Evolutionary conservation across 2,329 filamentous ascomycete species (phyloP), one percentile per base, ranked within the genome.

Genomic region (Sclerotinia minor): DNA sequence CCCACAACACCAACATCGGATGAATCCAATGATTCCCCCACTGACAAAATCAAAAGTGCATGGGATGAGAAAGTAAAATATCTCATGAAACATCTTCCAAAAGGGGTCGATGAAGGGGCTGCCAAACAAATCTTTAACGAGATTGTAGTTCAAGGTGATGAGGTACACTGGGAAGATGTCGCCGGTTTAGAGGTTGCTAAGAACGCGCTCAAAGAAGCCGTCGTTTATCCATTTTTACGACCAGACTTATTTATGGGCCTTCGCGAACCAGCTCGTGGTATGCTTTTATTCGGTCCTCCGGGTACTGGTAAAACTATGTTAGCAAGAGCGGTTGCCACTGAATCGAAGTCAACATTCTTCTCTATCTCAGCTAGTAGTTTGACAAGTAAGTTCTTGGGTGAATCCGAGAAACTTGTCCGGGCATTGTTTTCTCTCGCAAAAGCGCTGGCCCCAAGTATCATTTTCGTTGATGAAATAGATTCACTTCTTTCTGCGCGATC

Each of bases 251-350:
- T 99, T 80, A 95, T 94, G 86, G 95, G 95, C 0, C 83, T 99
- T 15, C 90, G 95, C 50, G 95, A 99, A 76, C 95, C 95, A 26
- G 94, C 95, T 19, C 85, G 93, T 68, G 95, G 95, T 7, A 98
- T 99, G 92, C 83, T 99, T 1, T 83, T 99, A 1, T 99, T 99
- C 76, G 95, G 95, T 0, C 95, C 95, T 1, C 95, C 95, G 0
- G 95, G 95, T n/a, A 99, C 95, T 0, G 95, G 95, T 64, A 99
- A 99, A 79, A 99, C 95, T 0, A 99, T 99, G 95, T 83, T 99
- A 49, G 95, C 95, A 13, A 87, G 95, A 71, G 93, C 92, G 11
- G 94, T 98, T 0, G 95, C 95, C 1, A 98, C 95, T 0, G 95
- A 99, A 78, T 96, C 92, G 1, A 90, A 89, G 74, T 96, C 92